Evolutionary conservation across 2,329 filamentous ascomycete genomes (phyloP).

Genomic region (Beauveria australis): DNA sequence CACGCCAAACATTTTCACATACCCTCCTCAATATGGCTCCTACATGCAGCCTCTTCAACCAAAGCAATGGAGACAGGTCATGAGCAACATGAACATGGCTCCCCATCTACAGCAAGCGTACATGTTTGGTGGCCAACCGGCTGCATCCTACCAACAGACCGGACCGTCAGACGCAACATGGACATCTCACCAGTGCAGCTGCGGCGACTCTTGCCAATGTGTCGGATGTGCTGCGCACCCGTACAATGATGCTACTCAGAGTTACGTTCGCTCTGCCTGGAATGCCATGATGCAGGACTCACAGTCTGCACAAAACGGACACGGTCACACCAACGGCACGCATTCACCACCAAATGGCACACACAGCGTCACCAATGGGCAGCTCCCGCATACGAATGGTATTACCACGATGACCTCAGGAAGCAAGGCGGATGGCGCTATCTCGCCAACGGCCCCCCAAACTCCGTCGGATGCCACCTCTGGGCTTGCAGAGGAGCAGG

Average conservation of each 20-base stretch:
- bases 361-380: constrained; percentile 15
- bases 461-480: constrained; percentile 41
- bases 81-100: constrained; percentile 32
- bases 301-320: neutral
- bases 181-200: constrained; percentile 44
- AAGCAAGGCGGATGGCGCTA: constrained; percentile 20
- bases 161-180: constrained; percentile 18
- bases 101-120: constrained; percentile 21
- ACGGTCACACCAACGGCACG: neutral
- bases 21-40: constrained; percentile 46
- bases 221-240: constrained; percentile 61
- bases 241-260: constrained; percentile 55
- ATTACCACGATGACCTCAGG: constrained; percentile 7
- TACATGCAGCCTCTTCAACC: constrained; percentile 47
- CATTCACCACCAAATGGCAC: constrained; percentile 11
- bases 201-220: constrained; percentile 59
- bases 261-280: constrained; percentile 42
- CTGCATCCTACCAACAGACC: constrained; percentile 16
- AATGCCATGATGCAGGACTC: constrained; percentile 31
- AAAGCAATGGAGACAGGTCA: constrained; percentile 43
- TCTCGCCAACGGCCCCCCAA: constrained; percentile 32
- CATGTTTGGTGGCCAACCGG: constrained; percentile 19
- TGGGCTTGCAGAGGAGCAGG: constrained; percentile 40
- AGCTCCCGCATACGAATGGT: neutral
- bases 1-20: constrained; percentile 41